phyloP scores from a whole-genome alignment of 2,329 filamentous ascomycete species.

The Apiospora aurea region DNA sequence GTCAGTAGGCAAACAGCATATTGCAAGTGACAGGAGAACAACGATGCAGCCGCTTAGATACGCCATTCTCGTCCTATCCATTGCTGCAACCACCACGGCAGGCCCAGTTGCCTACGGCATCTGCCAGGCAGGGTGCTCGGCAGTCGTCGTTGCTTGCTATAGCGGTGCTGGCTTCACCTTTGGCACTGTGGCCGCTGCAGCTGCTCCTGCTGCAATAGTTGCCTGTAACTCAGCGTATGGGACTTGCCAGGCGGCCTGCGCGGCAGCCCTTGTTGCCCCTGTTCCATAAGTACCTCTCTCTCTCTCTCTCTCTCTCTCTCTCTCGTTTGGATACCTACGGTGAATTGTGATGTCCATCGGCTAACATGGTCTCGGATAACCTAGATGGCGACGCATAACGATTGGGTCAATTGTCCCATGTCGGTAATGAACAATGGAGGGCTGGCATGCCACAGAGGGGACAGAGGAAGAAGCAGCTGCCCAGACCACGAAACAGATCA shows the following conservation, averaged over 20 bases:
- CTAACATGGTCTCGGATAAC: background rate
- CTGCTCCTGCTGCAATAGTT: conserved; percentile 49
- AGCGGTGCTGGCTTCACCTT: conserved; percentile 40
- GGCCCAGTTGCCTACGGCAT: conserved; percentile 47
- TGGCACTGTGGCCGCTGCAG: conserved; percentile 40
- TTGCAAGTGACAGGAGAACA: background rate
- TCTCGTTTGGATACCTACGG: background rate
- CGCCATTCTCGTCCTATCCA: conserved; percentile 24
- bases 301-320: too few relatives aligned
- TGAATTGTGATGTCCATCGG: background rate
- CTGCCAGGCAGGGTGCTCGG: conserved; percentile 56
- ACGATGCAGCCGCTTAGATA: background rate
- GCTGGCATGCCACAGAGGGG: background rate
- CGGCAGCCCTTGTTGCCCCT: conserved; percentile 42
- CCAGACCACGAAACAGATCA: background rate
- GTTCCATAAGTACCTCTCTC: conserved; percentile 37
- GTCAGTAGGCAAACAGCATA: background rate
- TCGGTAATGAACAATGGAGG: background rate
- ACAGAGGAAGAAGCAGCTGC: background rate
- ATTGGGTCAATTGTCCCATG: background rate
- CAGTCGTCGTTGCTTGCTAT: conserved; percentile 54
- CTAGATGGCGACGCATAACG: background rate
- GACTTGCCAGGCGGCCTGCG: conserved; percentile 53
- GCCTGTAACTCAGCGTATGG: conserved; percentile 55
- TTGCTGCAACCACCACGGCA: background rate